Conservation (phyloP, 2,329 filamentous ascomycete genomes). For the Phialophora expanda region DNA sequence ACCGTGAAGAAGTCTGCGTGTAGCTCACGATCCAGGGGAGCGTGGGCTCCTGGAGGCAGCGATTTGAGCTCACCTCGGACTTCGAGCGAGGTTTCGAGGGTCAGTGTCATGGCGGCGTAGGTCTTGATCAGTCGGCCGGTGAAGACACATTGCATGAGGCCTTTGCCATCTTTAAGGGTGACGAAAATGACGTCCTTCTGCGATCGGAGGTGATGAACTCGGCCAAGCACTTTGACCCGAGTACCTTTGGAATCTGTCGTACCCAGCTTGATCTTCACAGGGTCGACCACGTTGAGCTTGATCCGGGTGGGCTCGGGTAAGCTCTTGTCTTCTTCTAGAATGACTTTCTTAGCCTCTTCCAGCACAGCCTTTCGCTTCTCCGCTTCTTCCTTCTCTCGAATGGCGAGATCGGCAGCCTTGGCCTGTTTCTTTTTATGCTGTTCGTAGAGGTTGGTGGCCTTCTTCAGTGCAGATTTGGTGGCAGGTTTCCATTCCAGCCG, state of each 20-base stretch:
- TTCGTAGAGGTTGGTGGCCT: conserved; percentile 75
- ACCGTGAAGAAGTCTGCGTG: conserved; percentile 89
- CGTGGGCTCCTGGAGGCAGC: conserved; percentile 76
- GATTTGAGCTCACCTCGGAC: conserved; percentile 83
- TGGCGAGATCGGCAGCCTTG: conserved; percentile 74
- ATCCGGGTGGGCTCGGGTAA: conserved; percentile 77
- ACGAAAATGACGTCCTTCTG: conserved; percentile 89
- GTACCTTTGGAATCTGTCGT: conserved; percentile 66
- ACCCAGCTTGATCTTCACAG: conserved; percentile 62
- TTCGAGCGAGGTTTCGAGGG: conserved; percentile 83
- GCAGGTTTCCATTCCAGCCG: conserved; percentile 78
- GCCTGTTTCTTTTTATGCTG: conserved; percentile 81
- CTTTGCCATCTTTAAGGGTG: conserved; percentile 83
- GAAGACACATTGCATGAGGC: conserved; percentile 82
- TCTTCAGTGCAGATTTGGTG: conserved; percentile 84
- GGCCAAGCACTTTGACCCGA: conserved; percentile 78
- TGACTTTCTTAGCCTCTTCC: conserved; percentile 81
- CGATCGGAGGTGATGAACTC: conserved; percentile 78
- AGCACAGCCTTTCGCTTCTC: conserved; percentile 72
- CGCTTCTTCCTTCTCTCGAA: conserved; percentile 73
- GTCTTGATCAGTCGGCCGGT: conserved; percentile 82
- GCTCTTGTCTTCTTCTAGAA: conserved; percentile 70
- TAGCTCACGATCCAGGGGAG: conserved; percentile 83
- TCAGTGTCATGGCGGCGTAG: conserved; percentile 86
- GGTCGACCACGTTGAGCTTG: conserved; percentile 72